Conservation (phyloP, 1,284 basidiomycete genomes). For the Tremellales sp. region DNA sequence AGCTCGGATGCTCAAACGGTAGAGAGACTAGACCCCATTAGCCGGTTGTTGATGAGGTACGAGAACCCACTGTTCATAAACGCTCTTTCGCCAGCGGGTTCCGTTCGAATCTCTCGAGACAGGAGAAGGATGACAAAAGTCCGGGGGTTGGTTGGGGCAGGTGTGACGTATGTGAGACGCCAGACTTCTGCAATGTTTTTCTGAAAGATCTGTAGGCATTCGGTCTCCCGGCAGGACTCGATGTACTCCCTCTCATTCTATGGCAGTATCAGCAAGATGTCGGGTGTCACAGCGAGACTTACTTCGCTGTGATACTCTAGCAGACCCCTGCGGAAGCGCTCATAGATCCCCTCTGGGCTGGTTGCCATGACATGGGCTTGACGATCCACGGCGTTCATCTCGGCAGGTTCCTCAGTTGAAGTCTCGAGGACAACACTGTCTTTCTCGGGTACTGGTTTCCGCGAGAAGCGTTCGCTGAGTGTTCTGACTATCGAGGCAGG, state of each 20-base stretch:
- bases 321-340: constrained; percentile 41
- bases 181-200: constrained; percentile 46
- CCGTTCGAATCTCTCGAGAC: constrained; percentile 28
- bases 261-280: neutral
- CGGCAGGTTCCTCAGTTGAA: constrained; percentile 2
- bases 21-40: constrained; percentile 32
- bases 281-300: constrained; percentile 7
- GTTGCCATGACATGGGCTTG: constrained; percentile 29
- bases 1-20: constrained; percentile 42
- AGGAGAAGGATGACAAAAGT: constrained; percentile 45
- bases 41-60: neutral
- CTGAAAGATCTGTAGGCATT: constrained; percentile 40
- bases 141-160: constrained; percentile 42
- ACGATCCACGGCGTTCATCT: constrained; percentile 17
- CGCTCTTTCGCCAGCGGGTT: constrained; percentile 28
- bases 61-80: constrained; percentile 42
- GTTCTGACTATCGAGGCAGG: constrained; percentile 3
- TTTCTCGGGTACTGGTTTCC: constrained; percentile 1
- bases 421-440: constrained; percentile 11
- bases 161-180: constrained; percentile 45
- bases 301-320: constrained; percentile 42
- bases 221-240: constrained; percentile 39
- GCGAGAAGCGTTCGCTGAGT: too few relatives aligned
- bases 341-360: constrained; percentile 32
- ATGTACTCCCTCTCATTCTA: constrained; percentile 43